Percentiles rank a stretch among this genome's conserved stretches.
Conservation (phyloP, 768 basidiomycete genomes). For the Amylocystis lapponica region DNA sequence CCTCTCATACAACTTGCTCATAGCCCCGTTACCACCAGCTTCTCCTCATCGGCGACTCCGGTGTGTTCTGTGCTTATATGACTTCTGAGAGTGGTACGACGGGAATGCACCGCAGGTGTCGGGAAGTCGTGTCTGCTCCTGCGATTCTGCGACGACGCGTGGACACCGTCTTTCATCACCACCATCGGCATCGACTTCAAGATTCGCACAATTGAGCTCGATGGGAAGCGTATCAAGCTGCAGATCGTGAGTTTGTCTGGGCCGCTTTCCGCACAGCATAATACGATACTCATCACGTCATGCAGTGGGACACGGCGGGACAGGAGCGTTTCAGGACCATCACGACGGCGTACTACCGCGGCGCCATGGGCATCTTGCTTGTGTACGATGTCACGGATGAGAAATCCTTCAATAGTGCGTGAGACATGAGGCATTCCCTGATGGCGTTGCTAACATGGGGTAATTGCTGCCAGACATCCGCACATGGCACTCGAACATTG, state of each 20-base stretch:
- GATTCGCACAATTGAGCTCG: constrained; percentile 97
- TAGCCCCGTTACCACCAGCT: no score
- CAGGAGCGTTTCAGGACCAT: constrained; percentile 99
- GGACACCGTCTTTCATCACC: constrained; percentile 99
- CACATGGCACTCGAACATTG: constrained; percentile 96
- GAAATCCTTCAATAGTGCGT: constrained; percentile 90
- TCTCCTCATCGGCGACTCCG: constrained; percentile 94
- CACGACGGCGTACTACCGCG: constrained; percentile 98
- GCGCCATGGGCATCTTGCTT: constrained; percentile 96
- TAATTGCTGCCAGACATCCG: constrained; percentile 69
- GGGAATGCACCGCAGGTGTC: constrained; percentile 50
- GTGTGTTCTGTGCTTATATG: constrained; percentile 33
- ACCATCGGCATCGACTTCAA: constrained; percentile 99
- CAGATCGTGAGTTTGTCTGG: constrained; percentile 73
- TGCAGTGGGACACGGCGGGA: constrained; percentile 97
- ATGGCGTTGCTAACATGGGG: not conserved
- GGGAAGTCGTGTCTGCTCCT: constrained; percentile 95
- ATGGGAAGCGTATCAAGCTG: constrained; percentile 97
- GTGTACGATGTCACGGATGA: constrained; percentile 99
- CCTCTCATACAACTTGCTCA: constrained; percentile 12
- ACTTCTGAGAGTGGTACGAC: not conserved
- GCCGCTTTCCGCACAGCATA: not conserved
- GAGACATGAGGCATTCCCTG: constrained; percentile 1
- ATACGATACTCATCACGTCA: constrained; percentile 3
- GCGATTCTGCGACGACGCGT: constrained; percentile 98